Percentiles rank a stretch among this genome's conserved stretches.
phyloP scores from a whole-genome alignment of 2,329 filamentous ascomycete species.

The Cylindrodendrum hubeiense region DNA sequence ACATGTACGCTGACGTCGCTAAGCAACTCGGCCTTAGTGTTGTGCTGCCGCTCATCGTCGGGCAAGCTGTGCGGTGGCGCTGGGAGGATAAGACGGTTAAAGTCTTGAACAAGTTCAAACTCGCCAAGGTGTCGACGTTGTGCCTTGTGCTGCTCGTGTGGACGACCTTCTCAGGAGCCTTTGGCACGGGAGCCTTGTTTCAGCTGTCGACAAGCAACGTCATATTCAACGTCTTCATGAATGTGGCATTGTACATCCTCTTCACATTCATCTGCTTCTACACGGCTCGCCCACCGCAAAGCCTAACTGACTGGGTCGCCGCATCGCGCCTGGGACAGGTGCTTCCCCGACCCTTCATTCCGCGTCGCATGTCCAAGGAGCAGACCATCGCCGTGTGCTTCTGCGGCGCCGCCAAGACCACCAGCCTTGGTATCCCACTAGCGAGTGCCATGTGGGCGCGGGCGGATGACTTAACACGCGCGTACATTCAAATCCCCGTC shows the following conservation, averaged over 20 bases:
- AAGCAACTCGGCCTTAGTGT: constrained; percentile 77
- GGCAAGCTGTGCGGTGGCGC: constrained; percentile 68
- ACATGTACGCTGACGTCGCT: constrained; percentile 76
- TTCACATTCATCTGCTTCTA: constrained; percentile 73
- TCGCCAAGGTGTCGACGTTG: constrained; percentile 62
- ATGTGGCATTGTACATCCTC: constrained; percentile 71
- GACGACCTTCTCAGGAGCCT: constrained; percentile 76
- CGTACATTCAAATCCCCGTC: constrained; percentile 73
- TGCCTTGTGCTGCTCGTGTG: constrained; percentile 63
- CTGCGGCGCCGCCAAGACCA: constrained; percentile 80
- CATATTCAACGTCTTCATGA: constrained; percentile 76
- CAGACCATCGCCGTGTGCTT: constrained; percentile 80
- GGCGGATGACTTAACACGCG: constrained; percentile 64
- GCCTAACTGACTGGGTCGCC: constrained; percentile 33
- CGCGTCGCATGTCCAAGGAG: constrained; percentile 66
- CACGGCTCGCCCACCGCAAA: constrained; percentile 57
- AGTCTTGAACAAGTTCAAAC: constrained; percentile 65
- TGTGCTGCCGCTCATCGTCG: constrained; percentile 72
- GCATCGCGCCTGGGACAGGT: constrained; percentile 48
- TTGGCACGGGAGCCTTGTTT: constrained; percentile 72
- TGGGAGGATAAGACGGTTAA: constrained; percentile 65
- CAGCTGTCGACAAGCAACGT: constrained; percentile 70
- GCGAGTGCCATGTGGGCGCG: constrained; percentile 76
- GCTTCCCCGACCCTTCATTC: constrained; percentile 56
- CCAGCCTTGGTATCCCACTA: constrained; percentile 76